A percentile compares a stretch with the other conserved stretches of the same genome.
phyloP scores from a whole-genome alignment of 106 monocot genomes.

The Posidonia australis region DNA sequence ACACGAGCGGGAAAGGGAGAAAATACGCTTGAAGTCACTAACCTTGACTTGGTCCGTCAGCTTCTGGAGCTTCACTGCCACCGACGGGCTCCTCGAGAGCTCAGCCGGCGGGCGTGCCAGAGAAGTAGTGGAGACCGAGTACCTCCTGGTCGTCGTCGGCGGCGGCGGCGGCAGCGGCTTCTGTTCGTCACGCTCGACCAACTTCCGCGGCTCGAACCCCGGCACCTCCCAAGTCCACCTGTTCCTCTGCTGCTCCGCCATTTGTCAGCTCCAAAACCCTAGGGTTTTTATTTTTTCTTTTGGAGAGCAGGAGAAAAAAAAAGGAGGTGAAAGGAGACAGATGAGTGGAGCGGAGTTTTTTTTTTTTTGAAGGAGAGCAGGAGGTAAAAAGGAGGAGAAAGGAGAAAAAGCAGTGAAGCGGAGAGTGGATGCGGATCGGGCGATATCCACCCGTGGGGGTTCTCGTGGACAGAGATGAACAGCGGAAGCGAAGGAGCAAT shows the following conservation, averaged over 20 bases:
- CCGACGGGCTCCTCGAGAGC: constrained; percentile 10
- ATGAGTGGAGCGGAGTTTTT: constrained; percentile 1
- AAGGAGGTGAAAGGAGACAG: not conserved
- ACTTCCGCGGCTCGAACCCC: constrained; percentile 59
- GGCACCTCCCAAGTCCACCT: constrained; percentile 91
- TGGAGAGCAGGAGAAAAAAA: not conserved
- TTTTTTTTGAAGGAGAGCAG: no score
- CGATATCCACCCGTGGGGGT: not conserved
- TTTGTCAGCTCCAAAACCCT: not conserved
- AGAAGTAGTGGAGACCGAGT: constrained; percentile 31
- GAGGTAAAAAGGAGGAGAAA: not conserved
- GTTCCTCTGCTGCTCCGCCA: constrained; percentile 47
- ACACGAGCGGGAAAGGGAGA: not conserved
- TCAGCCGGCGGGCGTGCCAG: constrained; percentile 16
- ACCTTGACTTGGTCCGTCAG: constrained; percentile 78
- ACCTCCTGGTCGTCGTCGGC: constrained; percentile 17
- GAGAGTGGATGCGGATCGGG: not conserved
- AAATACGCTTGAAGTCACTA: not conserved
- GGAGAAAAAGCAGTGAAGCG: not conserved
- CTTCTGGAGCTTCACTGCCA: constrained; percentile 39
- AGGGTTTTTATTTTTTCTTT: no score
- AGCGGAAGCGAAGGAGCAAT: not conserved
- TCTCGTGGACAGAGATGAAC: not conserved
- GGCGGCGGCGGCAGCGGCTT: not conserved
- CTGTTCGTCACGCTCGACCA: constrained; percentile 28